Base-by-base conservation (phyloP, 2,329 filamentous ascomycete species). In the Talaromyces sp. region DNA sequence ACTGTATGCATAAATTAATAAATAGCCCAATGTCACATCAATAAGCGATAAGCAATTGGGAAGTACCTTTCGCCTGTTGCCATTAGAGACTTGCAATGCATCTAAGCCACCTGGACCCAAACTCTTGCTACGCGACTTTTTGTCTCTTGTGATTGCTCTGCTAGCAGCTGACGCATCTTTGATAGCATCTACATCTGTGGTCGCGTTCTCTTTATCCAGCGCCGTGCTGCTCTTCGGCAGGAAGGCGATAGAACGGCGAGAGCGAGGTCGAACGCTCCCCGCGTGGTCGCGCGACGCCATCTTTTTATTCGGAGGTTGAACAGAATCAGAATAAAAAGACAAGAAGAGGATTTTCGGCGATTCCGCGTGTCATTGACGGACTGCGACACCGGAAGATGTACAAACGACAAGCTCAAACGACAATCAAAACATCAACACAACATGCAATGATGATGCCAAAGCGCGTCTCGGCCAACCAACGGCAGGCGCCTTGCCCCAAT, bases 71-170 rank as follows among this genome's bases (percentile, higher is more conserved):
- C 90, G 85, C 69, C 90, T 82, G 73, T 96, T 96, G 36, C 90
- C 91, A 70, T 82, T 85, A 52, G 84, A 85, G 70, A 88, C 84
- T 74, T 89, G 92, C 60, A 96, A 82, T 61, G 89, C 88, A 80
- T 96, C 92, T 53, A 96, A 78, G 28, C 93, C 92, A 57, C 93
- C 95, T 17, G 95, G 93, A 2, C 95, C 95, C 67, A 99, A 88
- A 77, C 93, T 98, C 81, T 97, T 98, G 78, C 93, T 97, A 66
- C 95, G 88, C 62, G 89, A 90, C 78, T 92, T 93, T 78, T 82
- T 83, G 44, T 77, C 76, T 57, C 72, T 72, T 33, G 67, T 72
- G 10, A 68, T 83, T 84, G 65, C 28, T 57, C 68, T 71, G n/a
- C 65, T 58, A 22, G 64, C 69, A 15, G 58, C 65, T 25, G 64